Percentiles rank a stretch among this genome's conserved stretches.
Evolutionary conservation across 108 stramenopile genomes (phyloP).

Genomic region (Schizochytrium sp.): DNA sequence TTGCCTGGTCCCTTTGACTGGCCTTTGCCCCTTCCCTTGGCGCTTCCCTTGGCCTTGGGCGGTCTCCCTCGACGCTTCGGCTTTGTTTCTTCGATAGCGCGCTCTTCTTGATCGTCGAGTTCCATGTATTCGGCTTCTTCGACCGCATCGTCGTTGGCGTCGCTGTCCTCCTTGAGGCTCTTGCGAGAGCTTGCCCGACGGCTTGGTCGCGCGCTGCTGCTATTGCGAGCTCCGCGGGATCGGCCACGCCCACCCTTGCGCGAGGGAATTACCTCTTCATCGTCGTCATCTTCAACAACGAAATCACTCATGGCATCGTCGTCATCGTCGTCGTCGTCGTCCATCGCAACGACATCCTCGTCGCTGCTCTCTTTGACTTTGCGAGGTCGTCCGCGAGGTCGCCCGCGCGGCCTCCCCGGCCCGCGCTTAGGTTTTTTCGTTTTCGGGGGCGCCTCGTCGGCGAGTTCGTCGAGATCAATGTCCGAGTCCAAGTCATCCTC

Average conservation of each 20-base stretch:
- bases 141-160: no score
- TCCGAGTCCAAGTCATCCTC: neutral
- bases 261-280: neutral
- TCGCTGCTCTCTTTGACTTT: neutral
- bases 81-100: no score
- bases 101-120: no score
- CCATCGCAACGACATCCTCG: neutral
- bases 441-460: neutral
- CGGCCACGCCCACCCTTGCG: neutral
- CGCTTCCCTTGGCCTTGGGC: no score
- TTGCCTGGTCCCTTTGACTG: neutral
- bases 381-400: no score
- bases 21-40: neutral
- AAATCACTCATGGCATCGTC: neutral
- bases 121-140: no score
- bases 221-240: neutral
- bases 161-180: no score
- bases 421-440: neutral
- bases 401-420: no score
- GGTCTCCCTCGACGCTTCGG: no score
- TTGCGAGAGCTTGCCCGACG: neutral
- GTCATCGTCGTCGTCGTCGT: neutral
- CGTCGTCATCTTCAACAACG: neutral
- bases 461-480: neutral
- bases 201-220: neutral